A percentile compares a stretch with the other conserved stretches of the same genome.
phyloP scores from a whole-genome alignment of 441 rosid species.

The Eutrema salsugineum region DNA sequence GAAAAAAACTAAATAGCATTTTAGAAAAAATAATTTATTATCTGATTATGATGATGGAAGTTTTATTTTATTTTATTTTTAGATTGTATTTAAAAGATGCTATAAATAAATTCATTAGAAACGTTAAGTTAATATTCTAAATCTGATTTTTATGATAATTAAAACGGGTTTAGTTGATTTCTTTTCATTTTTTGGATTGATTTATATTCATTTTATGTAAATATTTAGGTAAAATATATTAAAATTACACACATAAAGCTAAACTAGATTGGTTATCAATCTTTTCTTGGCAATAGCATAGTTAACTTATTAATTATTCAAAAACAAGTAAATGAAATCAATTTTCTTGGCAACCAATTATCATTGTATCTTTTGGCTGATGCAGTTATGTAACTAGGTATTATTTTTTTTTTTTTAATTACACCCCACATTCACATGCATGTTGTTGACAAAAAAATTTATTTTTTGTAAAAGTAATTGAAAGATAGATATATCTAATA shows the following conservation, averaged over 20 bases:
- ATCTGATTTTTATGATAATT: too few relatives aligned
- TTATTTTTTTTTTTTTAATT: neutral
- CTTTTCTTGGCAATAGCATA: neutral
- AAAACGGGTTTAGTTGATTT: too few relatives aligned
- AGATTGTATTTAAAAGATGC: too few relatives aligned
- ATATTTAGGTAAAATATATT: neutral
- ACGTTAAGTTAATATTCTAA: too few relatives aligned
- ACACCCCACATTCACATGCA: neutral
- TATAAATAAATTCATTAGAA: too few relatives aligned
- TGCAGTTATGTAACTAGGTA: neutral
- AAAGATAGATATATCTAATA: neutral
- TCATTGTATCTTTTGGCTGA: neutral
- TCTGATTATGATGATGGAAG: too few relatives aligned
- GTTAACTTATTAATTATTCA: neutral
- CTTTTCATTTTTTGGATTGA: neutral
- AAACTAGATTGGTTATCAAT: too few relatives aligned
- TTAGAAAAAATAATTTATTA: too few relatives aligned
- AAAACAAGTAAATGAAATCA: too few relatives aligned
- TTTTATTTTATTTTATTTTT: too few relatives aligned
- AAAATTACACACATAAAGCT: neutral
- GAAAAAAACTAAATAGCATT: too few relatives aligned
- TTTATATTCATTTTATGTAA: neutral
- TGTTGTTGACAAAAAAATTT: neutral
- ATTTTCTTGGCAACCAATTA: neutral
- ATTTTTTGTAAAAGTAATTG: neutral